Evolutionary conservation across 2,329 filamentous ascomycete species (phyloP), one percentile per base, ranked within the genome.

Genomic region (Aspergillus ruber): DNA sequence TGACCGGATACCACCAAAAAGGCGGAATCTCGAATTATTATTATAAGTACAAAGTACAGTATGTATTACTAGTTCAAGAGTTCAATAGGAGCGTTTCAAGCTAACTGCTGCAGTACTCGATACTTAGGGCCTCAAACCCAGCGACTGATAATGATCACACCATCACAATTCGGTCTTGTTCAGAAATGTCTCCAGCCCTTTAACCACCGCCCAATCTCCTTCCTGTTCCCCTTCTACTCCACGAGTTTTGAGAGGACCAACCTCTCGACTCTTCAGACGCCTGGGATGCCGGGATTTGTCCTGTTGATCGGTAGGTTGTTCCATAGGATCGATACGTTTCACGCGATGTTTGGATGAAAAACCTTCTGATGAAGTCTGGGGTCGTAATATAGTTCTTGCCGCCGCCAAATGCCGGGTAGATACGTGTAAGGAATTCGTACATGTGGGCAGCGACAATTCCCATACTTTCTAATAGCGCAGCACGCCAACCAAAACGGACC

Each of bases 361-460:
- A 78, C 46, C 78, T 77, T 50, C 81, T 82, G 49, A 97, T 70
- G 56, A 90, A 83, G 5, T 67, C 65, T 2, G 93, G 93, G 0
- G 90, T 93, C 12, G 77, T 74, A 32, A 96, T 75, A 43, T 85
- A 77, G 62, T 90, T 95, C 44, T 74, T 76, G 0, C 93, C 93
- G 47, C 88, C 87, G 27, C 90, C 91, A 63, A 93, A 93, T 47
- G 87, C 82, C 4, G 93, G 93, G 76, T 90, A 97, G 38, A 96
- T 78, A 43, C 88, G 81, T 2, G 87, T 89, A 43, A 96, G 68
- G 63, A 97, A 98, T 65, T 97, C 88, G 69, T 89, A 95, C 17
- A 93, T 62, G 66, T 98, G 93, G 4, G 90, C 90, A 10, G 90
- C 88, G 39, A 95, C 55, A 9, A 98, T 76, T n/a, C 93, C 93